Evolutionary conservation across 495 filamentous ascomycete genomes (phyloP), one percentile per base, ranked within the genome.

Genomic region (Neurospora sublineolata): DNA sequence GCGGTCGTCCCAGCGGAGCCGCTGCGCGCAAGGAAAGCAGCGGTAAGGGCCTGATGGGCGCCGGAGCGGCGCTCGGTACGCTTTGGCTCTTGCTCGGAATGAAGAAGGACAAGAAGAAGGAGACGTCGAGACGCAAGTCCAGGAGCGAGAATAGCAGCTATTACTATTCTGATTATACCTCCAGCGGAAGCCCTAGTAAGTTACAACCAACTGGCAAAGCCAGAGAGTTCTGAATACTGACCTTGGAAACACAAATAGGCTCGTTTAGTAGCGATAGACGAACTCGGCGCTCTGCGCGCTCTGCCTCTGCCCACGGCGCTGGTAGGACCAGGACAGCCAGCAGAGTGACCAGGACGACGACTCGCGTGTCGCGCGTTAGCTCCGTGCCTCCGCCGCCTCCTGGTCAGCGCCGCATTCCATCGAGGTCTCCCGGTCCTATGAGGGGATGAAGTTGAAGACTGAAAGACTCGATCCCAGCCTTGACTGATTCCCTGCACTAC

Each of bases 81-180:
- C 77, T 93, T 73, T 90, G 90, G 69, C 80, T 94, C 36, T 83
- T 92, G 44, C 83, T 97, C 68, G 94, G 93, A n/a, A 75, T 97
- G 79, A 91, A 87, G 84, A 87, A 90, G 75, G 86, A 91, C 69
- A 82, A 86, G 68, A 86, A 83, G 69, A 78, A 78, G 81, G 87
- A 80, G 81, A 41, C 75, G 67, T 72, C 70, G 39, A 74, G 75
- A 36, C 79, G 76, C 77, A 84, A 76, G 82, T 82, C 82, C 72
- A 83, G 81, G 71, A 84, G 81, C 78, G 85, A 80, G 73, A 82
- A 83, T 69, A 82, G 79, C 79, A 80, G 81, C 80, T 81, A 80
- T 80, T 84, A 83, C 81, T 83, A 82, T 73, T 80, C 80, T 73
- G 80, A 84, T 68, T 81, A 78, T 70, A 83, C 84, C 72, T 80